Evolutionary conservation across 75 land plant species (phyloP), one percentile per base, ranked within the genome.

Genomic region (Ceratopteris richardii): DNA sequence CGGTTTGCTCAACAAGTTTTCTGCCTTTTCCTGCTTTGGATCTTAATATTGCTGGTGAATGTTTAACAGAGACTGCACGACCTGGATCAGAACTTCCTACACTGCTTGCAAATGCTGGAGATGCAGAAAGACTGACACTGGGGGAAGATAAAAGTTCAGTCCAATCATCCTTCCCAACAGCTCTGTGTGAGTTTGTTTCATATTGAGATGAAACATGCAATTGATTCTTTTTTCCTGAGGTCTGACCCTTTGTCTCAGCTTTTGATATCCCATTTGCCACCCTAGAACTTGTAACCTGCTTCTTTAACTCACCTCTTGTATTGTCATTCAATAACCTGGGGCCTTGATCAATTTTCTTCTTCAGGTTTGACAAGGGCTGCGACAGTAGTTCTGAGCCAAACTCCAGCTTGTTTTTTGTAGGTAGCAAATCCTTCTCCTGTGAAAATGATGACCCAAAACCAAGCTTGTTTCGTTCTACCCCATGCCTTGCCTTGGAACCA

Each of bases 71-170:
- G 28, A 41, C 21, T 25, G 19, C 28, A 29, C 11, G 10, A 26
- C 36, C 33, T 23, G 29, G 16, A 29, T 56, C 58, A 6, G 64
- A 62, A 58, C 27, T 50, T 18, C 64, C 64, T n/a, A 28, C 58
- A 62, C 51, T 62, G 31, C 51, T 62, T 17, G 56, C 58, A 46
- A 48, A 57, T 10, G 22, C 30, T 12, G 58, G 13, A 62, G 64
- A 37, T 13, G 46, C 42, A 46, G 4, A 2, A 21, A 3, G 13
- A 46, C 17, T 5, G 5, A 21, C 22, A 46, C 17, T 46, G 0
- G 70, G 64, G 4, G 67, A 65, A 23, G 65, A 53, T 17, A 67
- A 48, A 0, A 67, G 64, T 27, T 67, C 56, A 2, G 70, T 67
- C 70, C 70, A 67, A 23, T 67, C 70, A 50, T 52, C 70, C 7